Conservation (phyloP, 805 yeast species). For the Candida silvicultrix region DNA sequence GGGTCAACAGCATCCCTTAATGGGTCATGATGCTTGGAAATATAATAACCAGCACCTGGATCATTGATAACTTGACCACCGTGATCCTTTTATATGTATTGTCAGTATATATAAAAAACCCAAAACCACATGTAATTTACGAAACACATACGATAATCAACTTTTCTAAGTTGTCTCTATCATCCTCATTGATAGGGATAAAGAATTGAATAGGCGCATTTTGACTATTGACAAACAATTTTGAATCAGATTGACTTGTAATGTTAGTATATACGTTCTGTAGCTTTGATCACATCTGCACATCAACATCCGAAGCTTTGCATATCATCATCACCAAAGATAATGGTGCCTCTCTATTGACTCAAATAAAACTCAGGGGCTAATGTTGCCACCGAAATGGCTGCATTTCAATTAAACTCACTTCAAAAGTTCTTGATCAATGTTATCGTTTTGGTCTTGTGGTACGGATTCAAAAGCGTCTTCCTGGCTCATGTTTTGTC, state of each 20-base stretch:
- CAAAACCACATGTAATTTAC: too few relatives aligned
- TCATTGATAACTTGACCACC: constrained; percentile 17
- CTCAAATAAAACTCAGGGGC: too few relatives aligned
- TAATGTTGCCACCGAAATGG: too few relatives aligned
- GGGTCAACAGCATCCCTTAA: constrained; percentile 16
- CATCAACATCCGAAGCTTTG: too few relatives aligned
- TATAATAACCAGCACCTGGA: constrained; percentile 6
- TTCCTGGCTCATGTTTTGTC: not conserved
- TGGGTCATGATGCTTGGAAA: constrained; percentile 15
- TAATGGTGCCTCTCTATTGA: too few relatives aligned
- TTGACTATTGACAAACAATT: constrained; percentile 2
- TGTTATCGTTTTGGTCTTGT: not conserved
- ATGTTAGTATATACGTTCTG: not conserved
- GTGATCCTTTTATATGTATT: too few relatives aligned
- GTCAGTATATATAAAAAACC: too few relatives aligned
- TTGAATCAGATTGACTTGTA: not conserved
- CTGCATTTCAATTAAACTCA: not conserved
- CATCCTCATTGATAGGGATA: constrained; percentile 14
- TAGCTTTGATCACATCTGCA: too few relatives aligned
- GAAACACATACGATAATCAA: constrained; percentile 3
- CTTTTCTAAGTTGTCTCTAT: constrained; percentile 8
- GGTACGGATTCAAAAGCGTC: not conserved
- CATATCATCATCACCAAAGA: too few relatives aligned
- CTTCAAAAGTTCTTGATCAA: constrained; percentile 1
- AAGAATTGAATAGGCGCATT: constrained; percentile 13